phyloP scores from a whole-genome alignment of 805 yeast genomes.

The Dipodascus geniculatus region DNA sequence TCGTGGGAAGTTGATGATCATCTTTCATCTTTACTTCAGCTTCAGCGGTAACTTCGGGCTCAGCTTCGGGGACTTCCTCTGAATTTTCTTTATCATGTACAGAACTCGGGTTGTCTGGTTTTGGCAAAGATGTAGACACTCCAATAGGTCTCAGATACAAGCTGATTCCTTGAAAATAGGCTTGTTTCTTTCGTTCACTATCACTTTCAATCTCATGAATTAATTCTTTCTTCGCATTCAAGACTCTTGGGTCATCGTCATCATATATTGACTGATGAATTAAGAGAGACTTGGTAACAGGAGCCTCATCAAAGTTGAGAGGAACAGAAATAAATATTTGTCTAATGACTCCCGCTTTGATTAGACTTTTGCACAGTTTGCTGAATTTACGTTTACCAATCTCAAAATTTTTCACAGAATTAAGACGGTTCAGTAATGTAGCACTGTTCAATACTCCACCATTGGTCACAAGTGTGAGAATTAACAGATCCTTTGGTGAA shows the following conservation, averaged over 20 bases:
- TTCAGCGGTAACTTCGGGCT: not conserved
- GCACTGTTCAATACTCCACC: not conserved
- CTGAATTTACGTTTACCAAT: not conserved
- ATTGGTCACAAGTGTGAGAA: not conserved
- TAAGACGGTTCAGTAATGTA: not conserved
- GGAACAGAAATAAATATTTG: not conserved
- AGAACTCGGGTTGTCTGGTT: too few relatives aligned
- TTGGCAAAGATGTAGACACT: too few relatives aligned
- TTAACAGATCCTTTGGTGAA: not conserved
- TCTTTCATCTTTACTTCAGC: not conserved
- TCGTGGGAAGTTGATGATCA: not conserved
- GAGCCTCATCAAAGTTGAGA: not conserved
- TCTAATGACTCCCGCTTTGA: not conserved
- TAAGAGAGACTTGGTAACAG: not conserved
- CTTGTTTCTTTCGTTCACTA: not conserved
- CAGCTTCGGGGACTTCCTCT: too few relatives aligned
- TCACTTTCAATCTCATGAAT: not conserved
- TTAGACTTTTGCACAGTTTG: not conserved
- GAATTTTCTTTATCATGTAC: too few relatives aligned
- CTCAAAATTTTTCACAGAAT: not conserved
- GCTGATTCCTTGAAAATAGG: too few relatives aligned
- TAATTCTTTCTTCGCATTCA: not conserved
- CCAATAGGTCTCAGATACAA: too few relatives aligned
- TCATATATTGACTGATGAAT: not conserved
- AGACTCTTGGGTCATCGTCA: not conserved